Evolutionary conservation across 805 yeast genomes (phyloP).

Genomic region (Ogataea henricii): DNA sequence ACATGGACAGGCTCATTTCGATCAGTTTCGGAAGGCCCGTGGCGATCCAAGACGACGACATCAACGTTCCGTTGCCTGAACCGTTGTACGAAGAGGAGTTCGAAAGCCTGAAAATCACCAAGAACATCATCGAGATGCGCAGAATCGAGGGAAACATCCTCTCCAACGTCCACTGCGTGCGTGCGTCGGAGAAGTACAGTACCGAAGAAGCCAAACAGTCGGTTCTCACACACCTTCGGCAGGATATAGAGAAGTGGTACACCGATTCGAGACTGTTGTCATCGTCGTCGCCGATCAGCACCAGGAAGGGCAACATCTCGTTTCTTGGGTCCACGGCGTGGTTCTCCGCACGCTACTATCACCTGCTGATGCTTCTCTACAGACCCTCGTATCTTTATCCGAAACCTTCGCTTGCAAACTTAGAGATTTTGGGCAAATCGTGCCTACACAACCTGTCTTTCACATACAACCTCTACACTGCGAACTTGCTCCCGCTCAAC

Average conservation of each 20-base stretch:
- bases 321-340: conserved; percentile 38
- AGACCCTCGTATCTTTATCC: conserved; percentile 53
- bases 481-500: conserved; percentile 46
- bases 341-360: conserved; percentile 46
- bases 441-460: conserved; percentile 48
- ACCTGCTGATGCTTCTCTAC: conserved; percentile 46
- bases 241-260: conserved; percentile 42
- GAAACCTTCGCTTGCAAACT: conserved; percentile 40
- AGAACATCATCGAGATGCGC: conserved; percentile 45
- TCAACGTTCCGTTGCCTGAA: conserved; percentile 33
- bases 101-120: conserved; percentile 42
- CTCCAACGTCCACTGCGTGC: conserved; percentile 47
- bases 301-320: conserved; percentile 18
- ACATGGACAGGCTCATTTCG: conserved; percentile 32
- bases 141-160: conserved; percentile 50
- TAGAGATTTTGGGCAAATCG: conserved; percentile 46
- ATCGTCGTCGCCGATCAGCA: conserved; percentile 10
- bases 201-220: conserved; percentile 36
- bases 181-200: conserved; percentile 36
- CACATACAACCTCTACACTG: conserved; percentile 46
- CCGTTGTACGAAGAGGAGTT: conserved; percentile 43
- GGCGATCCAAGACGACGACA: conserved; percentile 31
- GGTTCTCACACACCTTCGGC: conserved; percentile 37
- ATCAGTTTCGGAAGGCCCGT: conserved; percentile 31
- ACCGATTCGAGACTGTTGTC: conserved; percentile 25